Percentiles rank a stretch among this genome's conserved stretches.
These are phyloP conservation scores for Erodium maritimum DNA, from an alignment of 345 rosid genomes.

Conservation along the genomic window DNA sequence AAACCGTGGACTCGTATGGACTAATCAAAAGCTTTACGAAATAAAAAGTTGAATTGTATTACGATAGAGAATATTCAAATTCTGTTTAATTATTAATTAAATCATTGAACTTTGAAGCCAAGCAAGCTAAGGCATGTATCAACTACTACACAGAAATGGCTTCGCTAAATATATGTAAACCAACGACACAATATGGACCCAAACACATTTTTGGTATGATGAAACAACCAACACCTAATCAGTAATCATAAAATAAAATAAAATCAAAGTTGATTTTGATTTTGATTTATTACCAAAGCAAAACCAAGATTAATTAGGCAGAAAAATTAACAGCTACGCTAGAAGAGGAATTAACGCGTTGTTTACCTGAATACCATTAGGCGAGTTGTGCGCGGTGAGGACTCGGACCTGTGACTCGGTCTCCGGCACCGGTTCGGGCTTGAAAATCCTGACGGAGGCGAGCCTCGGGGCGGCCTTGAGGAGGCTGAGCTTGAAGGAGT, in stretches of 20 bases:
- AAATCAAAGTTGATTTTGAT: neutral
- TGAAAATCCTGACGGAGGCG: slow-evolving; percentile 60
- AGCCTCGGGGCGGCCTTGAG: slow-evolving; percentile 51
- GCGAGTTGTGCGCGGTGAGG: slow-evolving; percentile 64
- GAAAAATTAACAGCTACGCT: too few species aligned
- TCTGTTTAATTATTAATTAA: too few species aligned
- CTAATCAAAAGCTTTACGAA: too few species aligned
- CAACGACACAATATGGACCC: too few species aligned
- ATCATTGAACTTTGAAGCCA: too few species aligned
- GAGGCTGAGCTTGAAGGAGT: slow-evolving; percentile 57
- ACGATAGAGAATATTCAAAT: too few species aligned
- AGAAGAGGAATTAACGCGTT: too few species aligned
- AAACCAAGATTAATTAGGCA: neutral
- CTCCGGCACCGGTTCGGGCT: slow-evolving; percentile 33
- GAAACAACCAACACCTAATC: neutral
- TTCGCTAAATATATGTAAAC: too few species aligned
- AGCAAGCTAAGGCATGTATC: too few species aligned
- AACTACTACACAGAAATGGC: too few species aligned
- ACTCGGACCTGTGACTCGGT: slow-evolving; percentile 51
- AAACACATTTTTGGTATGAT: neutral
- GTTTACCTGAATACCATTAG: slow-evolving; percentile 95
- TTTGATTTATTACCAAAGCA: neutral
- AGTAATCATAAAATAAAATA: neutral
- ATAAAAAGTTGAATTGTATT: too few species aligned
- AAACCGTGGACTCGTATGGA: too few species aligned